Base-by-base conservation (phyloP, 805 yeast genomes). In the Wickerhamomyces silvicola region DNA sequence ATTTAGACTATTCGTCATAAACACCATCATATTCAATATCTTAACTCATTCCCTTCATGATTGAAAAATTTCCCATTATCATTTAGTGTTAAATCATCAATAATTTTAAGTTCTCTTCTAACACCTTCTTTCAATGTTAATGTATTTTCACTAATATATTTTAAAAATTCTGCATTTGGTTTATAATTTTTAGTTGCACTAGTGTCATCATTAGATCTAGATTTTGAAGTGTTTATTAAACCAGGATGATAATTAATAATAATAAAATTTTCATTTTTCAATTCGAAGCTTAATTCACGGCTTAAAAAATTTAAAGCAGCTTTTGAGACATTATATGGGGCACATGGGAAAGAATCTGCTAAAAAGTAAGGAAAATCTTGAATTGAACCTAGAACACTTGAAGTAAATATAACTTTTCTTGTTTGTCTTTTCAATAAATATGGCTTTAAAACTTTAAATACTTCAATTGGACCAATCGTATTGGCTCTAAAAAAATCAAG, bases 251-350 rank as follows among this genome's bases (percentile, higher is more conserved):
- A 34, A 7, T 52, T 46, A 9, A 51, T 29, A 13, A 56, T 53
- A 5, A 43, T 49, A 43, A 49, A 51, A 1, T 42, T 48, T 14
- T 58, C 57, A 5, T 27, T 31, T 5, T 31, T 39, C 21, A 49
- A 29, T 18, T 59, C 62, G 31, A 39, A 28, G 18, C 54, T 42
- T 21, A 61, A 33, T 18, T 41, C 41, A 27, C 44, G 54, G 18
- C 48, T 45, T 10, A 51, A 13, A 33, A 43, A 43, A 43, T 60
- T 61, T 14, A 60, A 30, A 1, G 62, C 63, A 4, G 62, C 59
- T 37, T 65, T 64, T 6, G 68, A 61, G 6, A 50, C 48, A 11
- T 57, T 59, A 36, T 62, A 62, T 5, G 57, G 52, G 6, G 56
- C 38, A 41, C 50, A 40, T 12, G 50, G 50, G 24, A 35, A 39